Evolutionary conservation across 495 filamentous ascomycete species (phyloP).

Genomic region (Penicillium psychrofluorescens): DNA sequence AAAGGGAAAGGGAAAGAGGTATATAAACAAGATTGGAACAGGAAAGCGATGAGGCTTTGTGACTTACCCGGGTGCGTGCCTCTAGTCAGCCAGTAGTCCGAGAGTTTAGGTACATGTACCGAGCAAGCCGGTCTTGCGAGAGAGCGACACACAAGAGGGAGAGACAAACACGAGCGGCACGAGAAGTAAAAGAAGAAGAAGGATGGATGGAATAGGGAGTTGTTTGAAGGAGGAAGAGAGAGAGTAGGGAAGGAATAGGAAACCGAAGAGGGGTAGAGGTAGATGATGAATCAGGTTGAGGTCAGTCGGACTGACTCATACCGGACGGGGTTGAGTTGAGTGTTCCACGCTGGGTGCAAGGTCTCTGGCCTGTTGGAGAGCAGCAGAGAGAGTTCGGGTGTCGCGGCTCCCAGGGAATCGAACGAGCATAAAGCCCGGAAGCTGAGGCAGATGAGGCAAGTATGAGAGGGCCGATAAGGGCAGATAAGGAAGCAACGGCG

Average conservation of each 20-base stretch:
- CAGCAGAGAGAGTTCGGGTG: too few species aligned
- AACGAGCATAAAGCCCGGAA: too few species aligned
- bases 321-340: too few species aligned
- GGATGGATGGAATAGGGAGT: neutral
- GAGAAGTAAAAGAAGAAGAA: conserved; percentile 1
- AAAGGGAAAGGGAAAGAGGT: too few species aligned
- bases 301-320: conserved; percentile 1
- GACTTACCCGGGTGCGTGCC: conserved; percentile 3
- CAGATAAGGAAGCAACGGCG: too few species aligned
- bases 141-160: neutral
- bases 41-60: too few species aligned
- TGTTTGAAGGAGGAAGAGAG: conserved; percentile 4
- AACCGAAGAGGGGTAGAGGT: conserved; percentile 16
- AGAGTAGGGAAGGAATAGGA: conserved; percentile 8
- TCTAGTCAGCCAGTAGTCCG: conserved; percentile 1
- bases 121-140: neutral
- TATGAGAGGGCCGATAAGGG: too few species aligned
- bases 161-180: neutral
- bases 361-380: too few species aligned
- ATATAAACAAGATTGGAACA: too few species aligned
- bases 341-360: too few species aligned
- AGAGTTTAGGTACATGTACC: neutral
- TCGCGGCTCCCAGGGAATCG: too few species aligned
- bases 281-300: conserved; percentile 17
- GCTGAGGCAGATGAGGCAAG: too few species aligned